Conservation (phyloP, 140 eudicot species). For the Anethum foeniculum region DNA sequence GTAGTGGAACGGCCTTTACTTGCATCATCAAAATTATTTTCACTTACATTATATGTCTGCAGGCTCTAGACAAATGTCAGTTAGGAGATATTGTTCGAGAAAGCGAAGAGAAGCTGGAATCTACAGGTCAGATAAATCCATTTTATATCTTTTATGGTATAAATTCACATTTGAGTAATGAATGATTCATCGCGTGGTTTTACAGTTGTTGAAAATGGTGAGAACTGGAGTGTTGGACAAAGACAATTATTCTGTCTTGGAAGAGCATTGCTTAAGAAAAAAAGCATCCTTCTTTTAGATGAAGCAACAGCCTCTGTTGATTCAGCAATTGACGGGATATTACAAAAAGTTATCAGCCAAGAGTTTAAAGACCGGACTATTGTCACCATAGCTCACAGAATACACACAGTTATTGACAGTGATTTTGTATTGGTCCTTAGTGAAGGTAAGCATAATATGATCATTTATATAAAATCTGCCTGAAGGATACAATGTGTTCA, state of each 20-base stretch:
- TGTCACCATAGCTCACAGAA: conserved; percentile 57
- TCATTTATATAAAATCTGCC: neutral
- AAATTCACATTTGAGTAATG: neutral
- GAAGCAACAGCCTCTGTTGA: conserved; percentile 64
- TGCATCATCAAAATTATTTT: neutral
- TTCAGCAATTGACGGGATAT: conserved; percentile 46
- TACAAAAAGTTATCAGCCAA: conserved; percentile 40
- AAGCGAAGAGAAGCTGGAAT: conserved; percentile 43
- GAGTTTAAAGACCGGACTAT: conserved; percentile 48
- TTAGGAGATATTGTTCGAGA: conserved; percentile 45
- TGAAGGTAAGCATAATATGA: conserved; percentile 38
- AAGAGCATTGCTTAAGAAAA: conserved; percentile 49
- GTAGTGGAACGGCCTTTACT: neutral
- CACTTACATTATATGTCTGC: conserved; percentile 4
- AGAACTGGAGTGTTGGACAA: conserved; percentile 64
- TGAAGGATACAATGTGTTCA: neutral
- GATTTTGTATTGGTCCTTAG: conserved; percentile 59
- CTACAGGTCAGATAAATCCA: conserved; percentile 24
- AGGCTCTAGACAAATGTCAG: conserved; percentile 58
- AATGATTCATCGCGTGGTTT: neutral
- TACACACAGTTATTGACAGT: conserved; percentile 51
- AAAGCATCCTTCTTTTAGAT: conserved; percentile 57
- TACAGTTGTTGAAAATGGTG: conserved; percentile 58
- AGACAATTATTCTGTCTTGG: conserved; percentile 58
- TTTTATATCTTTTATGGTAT: neutral